Evolutionary conservation across 371 early-diverging fungal species (phyloP), one percentile per base, ranked within the genome.

Genomic region (Mucor racemosus): DNA sequence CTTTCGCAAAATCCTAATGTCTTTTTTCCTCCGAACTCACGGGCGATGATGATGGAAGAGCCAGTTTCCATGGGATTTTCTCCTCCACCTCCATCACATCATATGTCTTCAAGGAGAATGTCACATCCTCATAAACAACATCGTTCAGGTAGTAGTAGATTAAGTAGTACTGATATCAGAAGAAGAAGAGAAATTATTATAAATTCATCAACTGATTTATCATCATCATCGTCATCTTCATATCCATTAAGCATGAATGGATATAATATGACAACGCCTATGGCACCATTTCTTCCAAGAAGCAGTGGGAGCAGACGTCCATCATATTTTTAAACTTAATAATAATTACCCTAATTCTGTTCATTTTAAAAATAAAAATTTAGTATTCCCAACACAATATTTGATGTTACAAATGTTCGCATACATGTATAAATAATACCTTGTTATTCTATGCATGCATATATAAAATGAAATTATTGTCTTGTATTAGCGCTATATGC

Each of bases 281-380:
- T 53, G 31, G 31, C 4, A 31, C 31, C 53, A 13, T 31, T 26
- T 53, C 4, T 31, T 31, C 53, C 53, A 31, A 53, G 53, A 53
- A 53, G 19, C 53, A 31, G 21, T 31, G 31, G 26, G 13, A 21
- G 53, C 6, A 53, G 26, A 53, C 31, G 14, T 14, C 53, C 53
- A 53, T 53, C 53, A 26, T 53, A 53, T 21, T 53, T 31, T 53
- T 53, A 50, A 50, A 15, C 50, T 44, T 14, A n/a, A n/a, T 41
- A 10, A 14, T 41, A 46, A 44, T 44, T n/a, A 44, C 7, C 44
- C 44, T n/a, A 42, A 42, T 14, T 41, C 11, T 15, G 14, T 42
- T 42, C 4, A 14, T 17, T 17, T 7, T 7, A 0, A 50, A 50
- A 50, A 41, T 41, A 41, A 41, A 41, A 6, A 15, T 9, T 41